A percentile compares a stretch with the other conserved stretches of the same genome.
phyloP scores from a whole-genome alignment of 768 basidiomycete genomes.

The Daedaleopsis sinensis region DNA sequence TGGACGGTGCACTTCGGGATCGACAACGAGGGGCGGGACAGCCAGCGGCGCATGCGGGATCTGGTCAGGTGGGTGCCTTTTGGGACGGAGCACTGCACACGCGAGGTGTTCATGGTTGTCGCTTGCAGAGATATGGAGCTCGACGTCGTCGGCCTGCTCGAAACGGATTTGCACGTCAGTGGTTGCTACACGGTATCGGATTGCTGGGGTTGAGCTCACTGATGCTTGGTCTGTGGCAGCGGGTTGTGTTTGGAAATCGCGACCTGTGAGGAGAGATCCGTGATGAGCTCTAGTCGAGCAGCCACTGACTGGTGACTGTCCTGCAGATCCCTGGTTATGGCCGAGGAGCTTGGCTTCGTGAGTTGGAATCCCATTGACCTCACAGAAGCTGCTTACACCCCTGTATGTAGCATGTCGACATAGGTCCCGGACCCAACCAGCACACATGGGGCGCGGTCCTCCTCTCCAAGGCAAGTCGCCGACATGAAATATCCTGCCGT shows the following conservation, averaged over 20 bases:
- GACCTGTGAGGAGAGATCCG: slow-evolving; percentile 59
- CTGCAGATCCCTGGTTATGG: slow-evolving; percentile 69
- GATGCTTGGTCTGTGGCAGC: slow-evolving; percentile 37
- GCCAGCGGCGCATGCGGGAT: slow-evolving; percentile 67
- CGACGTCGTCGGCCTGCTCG: slow-evolving; percentile 83
- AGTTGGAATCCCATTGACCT: slow-evolving; percentile 29
- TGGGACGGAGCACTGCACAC: no score
- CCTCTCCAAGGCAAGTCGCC: slow-evolving; percentile 64
- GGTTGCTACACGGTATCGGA: background rate
- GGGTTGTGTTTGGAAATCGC: slow-evolving; percentile 79
- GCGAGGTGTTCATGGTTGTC: background rate
- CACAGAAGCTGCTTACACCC: background rate
- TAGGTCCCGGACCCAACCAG: slow-evolving; percentile 85
- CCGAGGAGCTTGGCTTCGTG: slow-evolving; percentile 82
- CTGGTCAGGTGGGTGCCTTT: slow-evolving; percentile 36
- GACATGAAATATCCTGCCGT: background rate
- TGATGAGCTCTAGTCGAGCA: background rate
- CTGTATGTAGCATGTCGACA: slow-evolving; percentile 70
- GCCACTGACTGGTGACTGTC: background rate
- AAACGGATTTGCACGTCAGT: slow-evolving; percentile 84
- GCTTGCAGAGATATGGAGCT: slow-evolving; percentile 78
- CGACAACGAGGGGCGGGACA: slow-evolving; percentile 74
- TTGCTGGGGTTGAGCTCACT: background rate
- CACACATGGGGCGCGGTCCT: slow-evolving; percentile 91
- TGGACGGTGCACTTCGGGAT: slow-evolving; percentile 94